phyloP scores from a whole-genome alignment of 75 land plant genomes.

The Adiantum capillusveneris region DNA sequence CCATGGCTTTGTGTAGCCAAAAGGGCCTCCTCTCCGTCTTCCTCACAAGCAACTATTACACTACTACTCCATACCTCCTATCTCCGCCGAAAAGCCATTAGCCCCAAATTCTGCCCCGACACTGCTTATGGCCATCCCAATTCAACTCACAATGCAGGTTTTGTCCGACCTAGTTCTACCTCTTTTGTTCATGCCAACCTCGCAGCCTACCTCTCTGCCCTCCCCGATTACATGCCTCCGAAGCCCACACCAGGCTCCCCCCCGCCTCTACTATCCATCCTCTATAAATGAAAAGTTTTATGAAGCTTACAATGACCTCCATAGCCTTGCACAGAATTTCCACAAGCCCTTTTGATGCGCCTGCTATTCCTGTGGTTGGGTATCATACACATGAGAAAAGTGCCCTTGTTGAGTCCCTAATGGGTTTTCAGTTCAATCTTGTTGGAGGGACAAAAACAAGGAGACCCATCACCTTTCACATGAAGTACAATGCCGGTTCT shows the following conservation, averaged over 20 bases:
- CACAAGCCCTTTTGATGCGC: slow-evolving; percentile 81
- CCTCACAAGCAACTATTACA: background rate
- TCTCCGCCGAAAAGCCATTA: background rate
- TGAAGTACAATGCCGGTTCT: slow-evolving; percentile 68
- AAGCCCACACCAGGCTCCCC: slow-evolving; percentile 8
- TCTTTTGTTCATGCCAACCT: background rate
- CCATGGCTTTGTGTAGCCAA: slow-evolving; percentile 1
- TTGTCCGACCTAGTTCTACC: background rate
- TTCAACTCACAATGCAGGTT: slow-evolving; percentile 5
- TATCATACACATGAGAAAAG: slow-evolving; percentile 99
- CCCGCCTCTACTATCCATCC: slow-evolving; percentile 15
- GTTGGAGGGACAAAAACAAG: slow-evolving; percentile 98
- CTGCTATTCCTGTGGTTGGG: slow-evolving; percentile 92
- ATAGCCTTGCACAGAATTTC: slow-evolving; percentile 71
- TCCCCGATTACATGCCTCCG: slow-evolving; percentile 2
- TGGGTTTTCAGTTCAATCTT: slow-evolving; percentile 99
- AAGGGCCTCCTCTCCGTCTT: background rate
- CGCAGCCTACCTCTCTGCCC: background rate
- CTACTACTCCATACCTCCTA: background rate
- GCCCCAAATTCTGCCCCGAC: too few relatives aligned
- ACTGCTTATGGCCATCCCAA: background rate
- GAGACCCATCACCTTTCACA: slow-evolving; percentile 88
- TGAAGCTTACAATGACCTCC: slow-evolving; percentile 94
- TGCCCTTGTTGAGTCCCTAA: slow-evolving; percentile 89
- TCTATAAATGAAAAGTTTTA: slow-evolving; percentile 49